phyloP scores from a whole-genome alignment of 1,284 basidiomycete species.

The Crocinoboletus sp. region DNA sequence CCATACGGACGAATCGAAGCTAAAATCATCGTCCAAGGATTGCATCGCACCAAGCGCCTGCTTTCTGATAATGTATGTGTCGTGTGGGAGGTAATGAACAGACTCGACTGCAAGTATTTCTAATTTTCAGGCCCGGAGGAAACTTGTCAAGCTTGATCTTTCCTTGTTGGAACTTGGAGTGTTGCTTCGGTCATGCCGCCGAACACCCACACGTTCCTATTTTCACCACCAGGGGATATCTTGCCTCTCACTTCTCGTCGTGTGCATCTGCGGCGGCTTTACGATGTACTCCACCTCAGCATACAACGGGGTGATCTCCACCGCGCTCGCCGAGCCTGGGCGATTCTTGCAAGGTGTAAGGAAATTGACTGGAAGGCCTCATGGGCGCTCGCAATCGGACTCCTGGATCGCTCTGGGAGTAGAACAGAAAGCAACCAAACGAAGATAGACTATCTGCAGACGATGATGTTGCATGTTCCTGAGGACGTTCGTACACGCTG shows the following conservation, averaged over 20 bases:
- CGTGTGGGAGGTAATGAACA: conserved; percentile 3
- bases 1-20: conserved; percentile 72
- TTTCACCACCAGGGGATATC: conserved; percentile 46
- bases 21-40: conserved; percentile 64
- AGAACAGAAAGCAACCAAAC: conserved; percentile 31
- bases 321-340: conserved; percentile 73
- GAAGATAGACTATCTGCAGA: conserved; percentile 58
- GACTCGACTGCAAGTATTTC: background rate
- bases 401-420: conserved; percentile 42
- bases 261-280: conserved; percentile 66
- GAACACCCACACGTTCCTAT: conserved; percentile 46
- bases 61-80: conserved; percentile 10
- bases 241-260: conserved; percentile 50
- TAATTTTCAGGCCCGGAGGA: too few species aligned
- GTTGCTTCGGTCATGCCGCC: conserved; percentile 15
- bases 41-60: conserved; percentile 19
- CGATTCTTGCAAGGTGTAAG: conserved; percentile 76
- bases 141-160: too few species aligned
- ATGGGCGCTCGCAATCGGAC: conserved; percentile 68
- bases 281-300: conserved; percentile 70
- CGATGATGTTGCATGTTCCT: conserved; percentile 63
- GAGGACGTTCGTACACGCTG: conserved; percentile 48
- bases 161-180: too few species aligned
- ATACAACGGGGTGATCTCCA: conserved; percentile 64
- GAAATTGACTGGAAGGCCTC: conserved; percentile 75